A percentile compares a stretch with the other conserved stretches of the same genome.
Conservation (phyloP, 495 filamentous ascomycete species). For the Parathielavia appendiculata region DNA sequence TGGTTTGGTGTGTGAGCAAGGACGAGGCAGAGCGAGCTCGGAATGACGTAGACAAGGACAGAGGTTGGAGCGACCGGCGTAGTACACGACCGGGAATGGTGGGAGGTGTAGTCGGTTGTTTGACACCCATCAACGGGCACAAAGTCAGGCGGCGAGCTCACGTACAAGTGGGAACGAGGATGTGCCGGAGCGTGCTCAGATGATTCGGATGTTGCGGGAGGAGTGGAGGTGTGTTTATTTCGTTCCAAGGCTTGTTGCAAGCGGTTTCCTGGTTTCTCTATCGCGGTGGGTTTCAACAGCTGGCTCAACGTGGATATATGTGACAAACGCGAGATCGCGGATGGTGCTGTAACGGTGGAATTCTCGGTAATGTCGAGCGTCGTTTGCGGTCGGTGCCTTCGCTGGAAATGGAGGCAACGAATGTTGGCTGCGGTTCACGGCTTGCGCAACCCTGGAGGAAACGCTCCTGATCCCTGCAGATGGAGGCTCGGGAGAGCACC, state of each 20-base stretch:
- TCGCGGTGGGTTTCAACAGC: neutral
- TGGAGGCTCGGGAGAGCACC: neutral
- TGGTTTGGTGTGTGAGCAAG: conserved; percentile 4
- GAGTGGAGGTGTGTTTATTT: neutral
- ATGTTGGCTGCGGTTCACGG: neutral
- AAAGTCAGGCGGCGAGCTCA: conserved; percentile 17
- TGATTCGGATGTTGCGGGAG: conserved; percentile 9
- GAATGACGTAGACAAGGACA: neutral
- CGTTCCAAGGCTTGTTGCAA: neutral
- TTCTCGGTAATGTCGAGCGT: neutral
- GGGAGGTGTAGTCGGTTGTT: conserved; percentile 5
- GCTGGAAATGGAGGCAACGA: neutral
- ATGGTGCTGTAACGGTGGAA: neutral
- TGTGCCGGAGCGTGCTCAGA: conserved; percentile 14
- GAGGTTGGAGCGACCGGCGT: neutral
- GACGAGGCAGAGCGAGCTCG: neutral
- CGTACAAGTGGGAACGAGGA: conserved; percentile 4
- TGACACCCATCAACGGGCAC: neutral
- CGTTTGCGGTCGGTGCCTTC: conserved; percentile 1
- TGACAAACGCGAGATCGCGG: neutral
- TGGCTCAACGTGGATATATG: no score
- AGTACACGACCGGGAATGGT: neutral
- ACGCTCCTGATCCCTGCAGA: neutral
- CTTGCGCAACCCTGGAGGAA: conserved; percentile 4
- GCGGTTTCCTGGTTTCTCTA: neutral